Evolutionary conservation across 2,329 filamentous ascomycete genomes (phyloP).

Genomic region (Diaporthe aspalathi): DNA sequence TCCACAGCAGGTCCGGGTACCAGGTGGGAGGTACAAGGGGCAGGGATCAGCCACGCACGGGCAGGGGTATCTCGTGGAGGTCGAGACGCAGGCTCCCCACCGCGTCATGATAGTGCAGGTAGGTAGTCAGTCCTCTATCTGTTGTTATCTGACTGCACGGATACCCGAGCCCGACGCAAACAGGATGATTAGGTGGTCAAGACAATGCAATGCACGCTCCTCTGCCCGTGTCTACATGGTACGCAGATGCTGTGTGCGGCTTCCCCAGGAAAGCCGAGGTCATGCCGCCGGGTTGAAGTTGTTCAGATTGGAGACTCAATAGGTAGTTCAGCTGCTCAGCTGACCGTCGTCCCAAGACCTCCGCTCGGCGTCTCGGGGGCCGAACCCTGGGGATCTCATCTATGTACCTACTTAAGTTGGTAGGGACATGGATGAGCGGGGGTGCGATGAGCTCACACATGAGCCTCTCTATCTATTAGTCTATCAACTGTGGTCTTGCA

Average conservation of each 20-base stretch:
- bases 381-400: conserved; percentile 1
- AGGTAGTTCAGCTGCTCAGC: conserved; percentile 17
- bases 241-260: not conserved
- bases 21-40: not conserved
- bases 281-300: conserved; percentile 16
- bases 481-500: not conserved
- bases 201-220: too few species aligned
- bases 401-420: too few species aligned
- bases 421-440: too few species aligned
- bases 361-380: conserved; percentile 17
- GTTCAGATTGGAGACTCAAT: not conserved
- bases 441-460: too few species aligned
- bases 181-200: too few species aligned
- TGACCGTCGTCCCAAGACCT: conserved; percentile 25
- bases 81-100: not conserved
- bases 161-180: not conserved
- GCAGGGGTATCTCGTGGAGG: conserved; percentile 24
- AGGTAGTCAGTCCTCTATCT: conserved; percentile 11
- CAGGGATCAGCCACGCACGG: conserved; percentile 20
- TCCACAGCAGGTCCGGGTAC: not conserved
- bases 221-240: too few species aligned
- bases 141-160: conserved; percentile 24
- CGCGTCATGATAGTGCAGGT: too few species aligned
- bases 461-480: too few species aligned
- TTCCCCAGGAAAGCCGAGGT: conserved; percentile 4